These are phyloP conservation scores for Acacia melanoxylon DNA, from an alignment of 306 rosid species.

Conservation along the genomic window DNA sequence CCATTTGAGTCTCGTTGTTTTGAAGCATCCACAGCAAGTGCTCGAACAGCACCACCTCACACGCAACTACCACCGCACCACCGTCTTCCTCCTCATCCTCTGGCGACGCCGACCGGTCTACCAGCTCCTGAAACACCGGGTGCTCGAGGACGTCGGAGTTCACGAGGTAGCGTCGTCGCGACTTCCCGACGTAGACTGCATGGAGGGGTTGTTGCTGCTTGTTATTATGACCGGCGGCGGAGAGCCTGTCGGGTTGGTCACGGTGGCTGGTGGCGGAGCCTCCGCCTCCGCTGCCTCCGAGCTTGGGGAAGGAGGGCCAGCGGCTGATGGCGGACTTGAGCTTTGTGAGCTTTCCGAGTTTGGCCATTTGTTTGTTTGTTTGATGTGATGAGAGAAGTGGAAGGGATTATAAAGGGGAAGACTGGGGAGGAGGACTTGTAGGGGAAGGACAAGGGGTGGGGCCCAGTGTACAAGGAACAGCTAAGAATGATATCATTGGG, in stretches of 20 bases:
- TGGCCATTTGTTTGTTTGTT: slow-evolving; percentile 52
- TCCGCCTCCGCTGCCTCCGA: not conserved
- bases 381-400: slow-evolving; percentile 2
- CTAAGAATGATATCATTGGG: slow-evolving; percentile 60
- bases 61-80: slow-evolving; percentile 51
- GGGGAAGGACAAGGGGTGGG: slow-evolving; percentile 48
- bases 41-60: slow-evolving; percentile 92
- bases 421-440: not conserved
- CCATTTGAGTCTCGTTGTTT: slow-evolving; percentile 65
- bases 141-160: slow-evolving; percentile 64
- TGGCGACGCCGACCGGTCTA: slow-evolving; percentile 45
- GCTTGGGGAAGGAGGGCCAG: slow-evolving; percentile 76
- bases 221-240: not conserved
- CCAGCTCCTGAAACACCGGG: slow-evolving; percentile 78
- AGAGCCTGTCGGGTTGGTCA: not conserved
- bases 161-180: slow-evolving; percentile 70
- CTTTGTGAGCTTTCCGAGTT: slow-evolving; percentile 72
- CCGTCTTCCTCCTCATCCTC: not conserved
- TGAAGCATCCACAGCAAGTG: slow-evolving; percentile 94
- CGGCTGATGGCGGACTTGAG: slow-evolving; percentile 82
- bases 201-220: slow-evolving; percentile 30
- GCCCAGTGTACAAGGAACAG: slow-evolving; percentile 77
- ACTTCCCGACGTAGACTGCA: slow-evolving; percentile 75
- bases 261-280: slow-evolving; percentile 44
- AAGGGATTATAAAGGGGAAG: slow-evolving; percentile 41